phyloP scores from a whole-genome alignment of 768 basidiomycete species.

The Boletus patriciae region DNA sequence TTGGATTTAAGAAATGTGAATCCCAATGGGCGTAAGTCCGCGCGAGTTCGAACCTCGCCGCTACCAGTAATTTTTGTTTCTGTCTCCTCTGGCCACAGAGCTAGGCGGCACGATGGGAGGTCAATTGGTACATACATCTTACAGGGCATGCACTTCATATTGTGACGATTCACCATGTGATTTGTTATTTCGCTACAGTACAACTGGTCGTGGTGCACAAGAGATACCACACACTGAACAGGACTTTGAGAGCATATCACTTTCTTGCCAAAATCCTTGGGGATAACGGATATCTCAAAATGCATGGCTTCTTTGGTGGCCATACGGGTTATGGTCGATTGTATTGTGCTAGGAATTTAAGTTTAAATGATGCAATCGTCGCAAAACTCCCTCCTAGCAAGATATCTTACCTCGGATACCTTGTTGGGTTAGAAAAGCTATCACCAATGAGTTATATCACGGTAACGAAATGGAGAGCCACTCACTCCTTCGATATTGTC shows the following conservation, averaged over 20 bases:
- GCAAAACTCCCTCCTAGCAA: not conserved
- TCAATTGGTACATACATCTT: not conserved
- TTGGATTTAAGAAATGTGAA: constrained; percentile 81
- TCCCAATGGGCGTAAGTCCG: constrained; percentile 83
- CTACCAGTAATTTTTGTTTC: constrained; percentile 47
- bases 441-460: not conserved
- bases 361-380: not conserved
- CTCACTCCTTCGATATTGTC: constrained; percentile 54
- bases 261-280: not conserved
- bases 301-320: not conserved
- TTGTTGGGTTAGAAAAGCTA: constrained; percentile 30
- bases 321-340: not conserved
- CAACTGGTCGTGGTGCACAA: not conserved
- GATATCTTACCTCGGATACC: not conserved
- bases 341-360: not conserved
- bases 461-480: constrained; percentile 1
- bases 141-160: too few relatives aligned
- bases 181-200: not conserved
- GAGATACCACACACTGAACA: too few relatives aligned
- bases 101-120: not conserved
- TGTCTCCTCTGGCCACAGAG: not conserved
- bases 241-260: not conserved
- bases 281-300: not conserved
- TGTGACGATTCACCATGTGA: not conserved
- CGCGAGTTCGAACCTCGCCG: constrained; percentile 93